Evolutionary conservation across 176 grass and related monocot genomes (phyloP), one percentile per base, ranked within the genome.

Genomic region (Aegilops bicornis): DNA sequence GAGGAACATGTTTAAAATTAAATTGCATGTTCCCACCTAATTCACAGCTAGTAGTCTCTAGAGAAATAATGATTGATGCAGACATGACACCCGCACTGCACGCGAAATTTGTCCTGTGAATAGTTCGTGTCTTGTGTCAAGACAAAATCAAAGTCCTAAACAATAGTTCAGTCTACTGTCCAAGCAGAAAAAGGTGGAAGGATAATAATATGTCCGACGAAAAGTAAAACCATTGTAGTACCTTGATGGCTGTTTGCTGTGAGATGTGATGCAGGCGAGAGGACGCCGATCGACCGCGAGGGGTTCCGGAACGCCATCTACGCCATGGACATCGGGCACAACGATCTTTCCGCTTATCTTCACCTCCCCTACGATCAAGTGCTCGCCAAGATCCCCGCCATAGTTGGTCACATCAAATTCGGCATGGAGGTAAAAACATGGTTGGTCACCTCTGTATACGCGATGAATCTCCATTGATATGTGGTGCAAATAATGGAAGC

Each of bases 291-390:
- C 14, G 86, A 89, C 1, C 71, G 54, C 13, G 60, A 81, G 11
- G 94, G 94, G 2, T 95, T 95, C 54, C 52, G 61, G 27, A 91
- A 81, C 8, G 94, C 87, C 32, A 39, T 95, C 22, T 95, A 95
- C 67, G 48, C 82, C 36, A 87, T 95, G 17, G 91, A 95, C 82
- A 93, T 95, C 13, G 94, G 94, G 11, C 94, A 95, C 33, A 95
- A 95, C 7, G 94, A 95, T 64, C 33, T 95, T 1, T 73, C 94
- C 0, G 84, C 66, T 0, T 88, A 81, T 11, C 80, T 95, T 27
- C 64, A 87, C 31, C 69, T 93, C 36, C 87, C 86, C 40, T 87
- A 73, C 27, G 84, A 87, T 35, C 84, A 91, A 58, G 86, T 95
- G 48, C 22, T 95, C 12, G 67, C 60, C 19, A 93, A 50, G 80